These are phyloP conservation scores for Fusarium luffae DNA, from an alignment of 2,329 filamentous ascomycete species.

Conservation along the genomic window DNA sequence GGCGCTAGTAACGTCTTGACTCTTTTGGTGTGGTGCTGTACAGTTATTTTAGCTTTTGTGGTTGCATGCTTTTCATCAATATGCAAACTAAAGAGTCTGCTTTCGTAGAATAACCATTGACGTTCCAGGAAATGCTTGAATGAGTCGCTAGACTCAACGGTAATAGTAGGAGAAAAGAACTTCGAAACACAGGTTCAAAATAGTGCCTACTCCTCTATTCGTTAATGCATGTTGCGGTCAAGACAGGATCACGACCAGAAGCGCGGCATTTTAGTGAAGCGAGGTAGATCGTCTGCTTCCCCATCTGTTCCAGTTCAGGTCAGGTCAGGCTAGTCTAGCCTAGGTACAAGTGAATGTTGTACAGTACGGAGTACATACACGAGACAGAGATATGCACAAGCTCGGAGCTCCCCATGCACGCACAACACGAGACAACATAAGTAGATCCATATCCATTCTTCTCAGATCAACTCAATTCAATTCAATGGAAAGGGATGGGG, in stretches of 20 bases:
- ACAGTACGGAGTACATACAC: constrained; percentile 1
- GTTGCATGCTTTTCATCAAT: constrained; percentile 25
- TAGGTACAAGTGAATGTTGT: background rate
- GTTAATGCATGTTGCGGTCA: constrained; percentile 23
- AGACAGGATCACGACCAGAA: constrained; percentile 13
- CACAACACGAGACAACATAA: constrained; percentile 8
- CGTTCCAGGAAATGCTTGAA: constrained; percentile 14
- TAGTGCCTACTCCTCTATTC: background rate
- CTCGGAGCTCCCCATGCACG: constrained; percentile 16
- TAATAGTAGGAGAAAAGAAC: constrained; percentile 4
- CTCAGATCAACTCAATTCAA: background rate
- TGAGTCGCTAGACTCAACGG: constrained; percentile 22
- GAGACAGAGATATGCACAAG: background rate
- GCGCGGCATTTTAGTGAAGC: constrained; percentile 27
- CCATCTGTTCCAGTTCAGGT: background rate
- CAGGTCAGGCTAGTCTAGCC: background rate
- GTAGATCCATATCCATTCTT: constrained; percentile 37
- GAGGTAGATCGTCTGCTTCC: constrained; percentile 17
- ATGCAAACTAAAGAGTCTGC: constrained; percentile 2
- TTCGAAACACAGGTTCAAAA: background rate
- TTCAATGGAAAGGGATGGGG: background rate
- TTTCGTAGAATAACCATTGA: background rate
- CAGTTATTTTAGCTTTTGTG: constrained; percentile 5
- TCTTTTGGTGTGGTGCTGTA: constrained; percentile 31
- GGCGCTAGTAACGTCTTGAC: constrained; percentile 38